These are phyloP conservation scores for Hygrophorus russula DNA, from an alignment of 768 basidiomycete genomes.

Conservation along the genomic window DNA sequence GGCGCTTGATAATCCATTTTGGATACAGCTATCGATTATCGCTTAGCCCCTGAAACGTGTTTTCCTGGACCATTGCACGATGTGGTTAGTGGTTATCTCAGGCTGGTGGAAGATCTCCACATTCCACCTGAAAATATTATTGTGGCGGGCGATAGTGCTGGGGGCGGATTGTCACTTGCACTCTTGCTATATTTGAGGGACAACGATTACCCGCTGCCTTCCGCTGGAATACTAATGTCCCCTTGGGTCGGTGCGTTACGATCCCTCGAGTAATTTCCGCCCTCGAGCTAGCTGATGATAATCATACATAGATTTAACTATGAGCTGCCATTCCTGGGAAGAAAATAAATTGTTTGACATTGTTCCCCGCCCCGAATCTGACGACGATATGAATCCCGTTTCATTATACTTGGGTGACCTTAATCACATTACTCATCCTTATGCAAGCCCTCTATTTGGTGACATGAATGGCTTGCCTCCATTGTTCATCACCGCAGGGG, in stretches of 20 bases:
- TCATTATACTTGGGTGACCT: conserved; percentile 84
- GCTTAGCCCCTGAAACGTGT: conserved; percentile 87
- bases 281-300: neutral
- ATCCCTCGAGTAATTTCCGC: neutral
- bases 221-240: conserved; percentile 80
- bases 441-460: conserved; percentile 92
- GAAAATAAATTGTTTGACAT: conserved; percentile 84
- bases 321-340: conserved; percentile 98
- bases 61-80: conserved; percentile 89
- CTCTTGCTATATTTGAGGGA: conserved; percentile 93
- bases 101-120: conserved; percentile 77
- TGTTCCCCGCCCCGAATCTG: conserved; percentile 56
- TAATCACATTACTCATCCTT: conserved; percentile 88
- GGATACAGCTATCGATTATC: conserved; percentile 81
- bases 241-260: conserved; percentile 83
- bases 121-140: conserved; percentile 89
- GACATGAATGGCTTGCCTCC: conserved; percentile 81
- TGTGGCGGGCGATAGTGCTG: conserved; percentile 86
- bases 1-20: conserved; percentile 1
- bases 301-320: conserved; percentile 61
- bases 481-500: conserved; percentile 83
- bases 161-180: conserved; percentile 79
- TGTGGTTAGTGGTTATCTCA: conserved; percentile 76
- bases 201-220: conserved; percentile 73
- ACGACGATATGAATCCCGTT: conserved; percentile 88